A percentile compares a stretch with the other conserved stretches of the same genome.
Evolutionary conservation across 768 basidiomycete species (phyloP).

Genomic region (Tubosaeta brunneosetosa): DNA sequence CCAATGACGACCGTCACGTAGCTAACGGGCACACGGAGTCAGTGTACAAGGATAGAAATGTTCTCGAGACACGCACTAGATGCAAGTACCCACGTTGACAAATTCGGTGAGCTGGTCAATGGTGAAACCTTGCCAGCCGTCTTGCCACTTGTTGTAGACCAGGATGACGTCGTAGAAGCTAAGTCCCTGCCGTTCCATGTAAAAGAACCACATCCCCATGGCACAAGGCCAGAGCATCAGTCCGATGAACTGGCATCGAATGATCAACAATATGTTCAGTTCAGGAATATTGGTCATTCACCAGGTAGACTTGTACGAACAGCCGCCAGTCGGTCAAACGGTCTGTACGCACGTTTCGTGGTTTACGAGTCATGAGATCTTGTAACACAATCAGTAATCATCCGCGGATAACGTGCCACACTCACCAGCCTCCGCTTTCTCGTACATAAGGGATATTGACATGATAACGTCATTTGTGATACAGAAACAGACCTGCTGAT

Average conservation of each 20-base stretch:
- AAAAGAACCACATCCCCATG: conserved; percentile 40
- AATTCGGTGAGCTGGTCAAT: conserved; percentile 31
- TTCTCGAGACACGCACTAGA: conserved; percentile 35
- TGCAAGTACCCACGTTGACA: conserved; percentile 38
- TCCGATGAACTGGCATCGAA: conserved; percentile 35
- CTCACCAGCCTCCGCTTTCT: conserved; percentile 46
- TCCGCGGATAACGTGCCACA: neutral
- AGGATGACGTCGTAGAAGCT: conserved; percentile 34
- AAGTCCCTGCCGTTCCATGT: conserved; percentile 34
- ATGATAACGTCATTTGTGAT: conserved; percentile 49
- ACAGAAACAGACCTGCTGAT: conserved; percentile 52
- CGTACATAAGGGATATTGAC: conserved; percentile 47
- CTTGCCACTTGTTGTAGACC: conserved; percentile 36
- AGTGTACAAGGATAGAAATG: neutral
- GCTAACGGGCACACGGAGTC: conserved; percentile 15
- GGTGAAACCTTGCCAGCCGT: conserved; percentile 33
- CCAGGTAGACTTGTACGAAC: conserved; percentile 45
- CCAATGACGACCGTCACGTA: conserved; percentile 34
- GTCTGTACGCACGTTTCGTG: conserved; percentile 45
- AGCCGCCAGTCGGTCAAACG: conserved; percentile 46
- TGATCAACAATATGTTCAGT: conserved; percentile 1
- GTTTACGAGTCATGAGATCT: conserved; percentile 46
- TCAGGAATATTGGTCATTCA: conserved; percentile 17
- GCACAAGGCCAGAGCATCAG: conserved; percentile 42
- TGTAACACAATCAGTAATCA: neutral